Evolutionary conservation across 768 basidiomycete genomes (phyloP).

Genomic region (Grammothele lineata): DNA sequence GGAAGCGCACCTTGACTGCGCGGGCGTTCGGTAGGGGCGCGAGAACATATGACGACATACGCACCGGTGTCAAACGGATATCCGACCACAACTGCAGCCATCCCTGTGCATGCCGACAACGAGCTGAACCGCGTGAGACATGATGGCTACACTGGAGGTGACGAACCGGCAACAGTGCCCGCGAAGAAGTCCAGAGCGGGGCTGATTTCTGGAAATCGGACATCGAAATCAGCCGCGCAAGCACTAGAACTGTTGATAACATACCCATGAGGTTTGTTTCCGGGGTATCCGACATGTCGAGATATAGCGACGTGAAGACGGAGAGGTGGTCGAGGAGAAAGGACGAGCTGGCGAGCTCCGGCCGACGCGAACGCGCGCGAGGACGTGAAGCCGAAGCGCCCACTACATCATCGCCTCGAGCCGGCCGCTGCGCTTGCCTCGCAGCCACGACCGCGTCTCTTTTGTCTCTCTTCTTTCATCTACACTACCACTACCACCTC

Average conservation of each 20-base stretch:
- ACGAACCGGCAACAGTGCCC: conserved; percentile 61
- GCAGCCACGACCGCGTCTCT: neutral
- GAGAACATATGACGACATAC: conserved; percentile 4
- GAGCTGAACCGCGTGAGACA: too few relatives aligned
- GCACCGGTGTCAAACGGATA: conserved; percentile 32
- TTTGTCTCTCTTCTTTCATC: neutral
- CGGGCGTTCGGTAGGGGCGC: too few relatives aligned
- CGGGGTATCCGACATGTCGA: neutral
- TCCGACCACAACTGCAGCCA: conserved; percentile 27
- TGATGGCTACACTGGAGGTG: too few relatives aligned
- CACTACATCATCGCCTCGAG: conserved; percentile 9
- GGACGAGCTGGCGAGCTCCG: too few relatives aligned
- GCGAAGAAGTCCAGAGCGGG: conserved; percentile 76
- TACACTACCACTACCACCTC: neutral
- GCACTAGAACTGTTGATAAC: too few relatives aligned
- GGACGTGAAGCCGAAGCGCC: conserved; percentile 7
- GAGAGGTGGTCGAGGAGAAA: neutral
- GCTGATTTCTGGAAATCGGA: conserved; percentile 37
- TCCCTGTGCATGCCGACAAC: conserved; percentile 12
- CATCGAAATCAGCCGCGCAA: too few relatives aligned
- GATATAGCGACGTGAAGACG: neutral
- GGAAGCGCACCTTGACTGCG: conserved; percentile 77
- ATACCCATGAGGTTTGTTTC: neutral
- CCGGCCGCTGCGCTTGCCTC: neutral
- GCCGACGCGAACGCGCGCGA: neutral